A percentile compares a stretch with the other conserved stretches of the same genome.
These are phyloP conservation scores for Chernovozyma aurita DNA, from an alignment of 1,139 yeast species.

Conservation along the genomic window DNA sequence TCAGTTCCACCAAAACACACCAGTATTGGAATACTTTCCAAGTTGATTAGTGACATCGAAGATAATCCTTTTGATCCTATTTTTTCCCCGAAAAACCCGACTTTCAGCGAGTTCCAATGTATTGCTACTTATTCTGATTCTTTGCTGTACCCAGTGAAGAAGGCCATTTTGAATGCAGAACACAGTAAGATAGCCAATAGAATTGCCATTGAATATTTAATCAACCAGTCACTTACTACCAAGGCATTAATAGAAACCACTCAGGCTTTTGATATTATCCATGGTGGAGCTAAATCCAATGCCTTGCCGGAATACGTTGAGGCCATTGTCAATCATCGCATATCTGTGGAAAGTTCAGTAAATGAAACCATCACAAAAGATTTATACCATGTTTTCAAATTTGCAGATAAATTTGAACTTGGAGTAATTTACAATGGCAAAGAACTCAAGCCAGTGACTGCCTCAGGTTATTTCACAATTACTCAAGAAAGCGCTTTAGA, in stretches of 20 bases:
- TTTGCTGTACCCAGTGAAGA: constrained; percentile 15
- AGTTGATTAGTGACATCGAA: constrained; percentile 31
- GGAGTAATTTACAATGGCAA: constrained; percentile 38
- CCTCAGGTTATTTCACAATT: constrained; percentile 40
- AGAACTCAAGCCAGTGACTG: constrained; percentile 20
- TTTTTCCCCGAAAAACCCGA: constrained; percentile 35
- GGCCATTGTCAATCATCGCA: constrained; percentile 27
- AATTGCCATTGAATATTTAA: constrained; percentile 16
- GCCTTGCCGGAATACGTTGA: constrained; percentile 32
- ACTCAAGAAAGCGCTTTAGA: constrained; percentile 28
- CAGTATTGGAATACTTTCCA: constrained; percentile 37
- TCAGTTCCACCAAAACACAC: constrained; percentile 43
- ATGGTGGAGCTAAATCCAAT: constrained; percentile 33
- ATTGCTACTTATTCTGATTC: constrained; percentile 29
- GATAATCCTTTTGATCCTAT: constrained; percentile 26
- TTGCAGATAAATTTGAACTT: constrained; percentile 23
- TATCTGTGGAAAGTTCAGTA: constrained; percentile 26
- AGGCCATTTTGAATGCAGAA: constrained; percentile 24
- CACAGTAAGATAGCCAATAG: constrained; percentile 22
- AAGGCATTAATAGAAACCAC: constrained; percentile 26
- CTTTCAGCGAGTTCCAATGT: constrained; percentile 35
- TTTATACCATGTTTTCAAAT: constrained; percentile 18
- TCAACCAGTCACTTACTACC: constrained; percentile 11
- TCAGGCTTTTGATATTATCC: constrained; percentile 30
- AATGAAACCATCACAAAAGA: constrained; percentile 19